These are phyloP conservation scores for Hypoxylon sp. DNA, from an alignment of 2,329 filamentous ascomycete genomes.

Conservation along the genomic window DNA sequence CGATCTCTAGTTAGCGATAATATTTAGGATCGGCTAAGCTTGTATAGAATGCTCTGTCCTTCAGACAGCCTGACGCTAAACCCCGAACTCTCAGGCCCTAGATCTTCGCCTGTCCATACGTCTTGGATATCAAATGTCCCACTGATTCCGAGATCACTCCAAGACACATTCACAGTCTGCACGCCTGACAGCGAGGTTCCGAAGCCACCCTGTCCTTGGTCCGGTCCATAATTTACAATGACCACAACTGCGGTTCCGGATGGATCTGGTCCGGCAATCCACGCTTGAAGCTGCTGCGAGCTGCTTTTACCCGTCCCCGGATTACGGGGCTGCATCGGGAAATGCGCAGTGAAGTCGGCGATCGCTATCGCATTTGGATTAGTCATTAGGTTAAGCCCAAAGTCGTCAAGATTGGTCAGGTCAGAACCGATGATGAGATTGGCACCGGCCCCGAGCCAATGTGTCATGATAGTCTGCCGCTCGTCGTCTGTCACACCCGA, in stretches of 20 bases:
- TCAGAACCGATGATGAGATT: constrained; percentile 53
- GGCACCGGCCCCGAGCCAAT: constrained; percentile 53
- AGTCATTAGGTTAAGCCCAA: constrained; percentile 48
- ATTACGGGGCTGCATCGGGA: not conserved
- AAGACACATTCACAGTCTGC: constrained; percentile 46
- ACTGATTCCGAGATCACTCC: constrained; percentile 47
- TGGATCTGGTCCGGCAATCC: not conserved
- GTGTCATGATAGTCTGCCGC: constrained; percentile 50
- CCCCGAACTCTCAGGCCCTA: constrained; percentile 20
- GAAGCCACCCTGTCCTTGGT: constrained; percentile 48
- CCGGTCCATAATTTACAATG: constrained; percentile 47
- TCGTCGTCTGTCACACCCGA: constrained; percentile 49
- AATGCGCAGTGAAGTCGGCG: constrained; percentile 43
- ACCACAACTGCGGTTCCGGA: not conserved
- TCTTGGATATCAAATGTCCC: constrained; percentile 34
- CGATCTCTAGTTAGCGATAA: not conserved
- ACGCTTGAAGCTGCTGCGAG: not conserved
- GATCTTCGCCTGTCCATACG: constrained; percentile 31
- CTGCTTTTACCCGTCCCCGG: not conserved
- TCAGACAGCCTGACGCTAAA: constrained; percentile 34
- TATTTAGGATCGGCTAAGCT: constrained; percentile 20
- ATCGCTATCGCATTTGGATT: constrained; percentile 38
- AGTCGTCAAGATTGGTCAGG: constrained; percentile 46
- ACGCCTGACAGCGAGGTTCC: constrained; percentile 38
- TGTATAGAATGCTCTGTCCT: constrained; percentile 39